Evolutionary conservation across 768 basidiomycete species (phyloP).

Genomic region (Gloeopeniophorella convolvens): DNA sequence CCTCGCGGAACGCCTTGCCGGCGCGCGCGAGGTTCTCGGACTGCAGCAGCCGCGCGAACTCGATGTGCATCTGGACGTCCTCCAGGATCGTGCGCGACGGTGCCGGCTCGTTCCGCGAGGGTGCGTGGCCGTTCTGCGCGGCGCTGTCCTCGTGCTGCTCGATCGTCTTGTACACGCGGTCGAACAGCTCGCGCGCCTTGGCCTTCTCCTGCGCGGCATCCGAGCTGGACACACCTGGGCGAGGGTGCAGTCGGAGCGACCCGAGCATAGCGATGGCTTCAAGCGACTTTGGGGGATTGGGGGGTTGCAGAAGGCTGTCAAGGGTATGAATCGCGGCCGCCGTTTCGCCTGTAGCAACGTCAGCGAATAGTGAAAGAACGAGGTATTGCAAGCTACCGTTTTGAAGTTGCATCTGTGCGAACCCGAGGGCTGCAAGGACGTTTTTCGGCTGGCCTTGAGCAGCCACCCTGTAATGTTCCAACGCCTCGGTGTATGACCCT

Average conservation of each 20-base stretch:
- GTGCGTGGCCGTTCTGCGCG: conserved; percentile 24
- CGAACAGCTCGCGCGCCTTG: conserved; percentile 77
- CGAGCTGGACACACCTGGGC: conserved; percentile 69
- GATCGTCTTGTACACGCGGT: conserved; percentile 62
- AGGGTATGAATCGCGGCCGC: conserved; percentile 82
- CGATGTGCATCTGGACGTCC: conserved; percentile 85
- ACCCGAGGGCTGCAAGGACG: conserved; percentile 72
- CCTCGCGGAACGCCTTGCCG: conserved; percentile 65
- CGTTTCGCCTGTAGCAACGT: conserved; percentile 54
- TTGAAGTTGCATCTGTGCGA: conserved; percentile 82
- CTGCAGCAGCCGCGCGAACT: conserved; percentile 87
- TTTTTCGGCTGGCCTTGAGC: conserved; percentile 67
- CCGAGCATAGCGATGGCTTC: conserved; percentile 90
- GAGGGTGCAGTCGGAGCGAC: conserved; percentile 74
- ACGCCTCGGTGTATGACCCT: conserved; percentile 56
- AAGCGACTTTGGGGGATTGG: conserved; percentile 56
- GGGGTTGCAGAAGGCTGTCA: conserved; percentile 66
- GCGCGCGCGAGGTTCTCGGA: conserved; percentile 72
- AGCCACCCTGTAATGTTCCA: conserved; percentile 61
- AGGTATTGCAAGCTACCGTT: conserved; percentile 47
- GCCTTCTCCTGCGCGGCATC: conserved; percentile 67
- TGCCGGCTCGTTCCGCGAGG: conserved; percentile 1
- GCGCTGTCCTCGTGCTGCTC: conserved; percentile 51
- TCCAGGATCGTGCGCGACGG: conserved; percentile 40
- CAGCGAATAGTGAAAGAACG: neutral